phyloP scores from a whole-genome alignment of 73 alveolate species.

The Tetrahymena thermophila region DNA sequence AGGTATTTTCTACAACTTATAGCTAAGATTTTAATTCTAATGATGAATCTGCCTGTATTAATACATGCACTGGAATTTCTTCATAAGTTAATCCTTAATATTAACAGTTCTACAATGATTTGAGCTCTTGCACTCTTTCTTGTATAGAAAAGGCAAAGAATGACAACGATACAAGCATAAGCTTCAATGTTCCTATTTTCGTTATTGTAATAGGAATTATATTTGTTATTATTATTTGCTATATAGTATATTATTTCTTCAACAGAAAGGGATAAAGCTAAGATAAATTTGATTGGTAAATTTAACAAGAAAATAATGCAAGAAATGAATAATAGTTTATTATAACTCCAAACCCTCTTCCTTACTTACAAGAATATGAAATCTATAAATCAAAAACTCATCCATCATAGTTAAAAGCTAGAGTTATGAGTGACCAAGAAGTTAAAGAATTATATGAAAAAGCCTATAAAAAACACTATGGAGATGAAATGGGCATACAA shows the following conservation, averaged over 20 bases:
- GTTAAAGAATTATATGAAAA: background rate
- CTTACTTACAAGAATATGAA: background rate
- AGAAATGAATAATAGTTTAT: background rate
- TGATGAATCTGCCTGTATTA: background rate
- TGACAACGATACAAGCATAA: background rate
- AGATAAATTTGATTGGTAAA: background rate
- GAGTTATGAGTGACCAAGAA: background rate
- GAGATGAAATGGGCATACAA: background rate
- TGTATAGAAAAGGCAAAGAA: background rate
- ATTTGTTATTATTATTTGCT: background rate
- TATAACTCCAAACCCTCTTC: background rate
- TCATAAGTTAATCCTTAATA: background rate
- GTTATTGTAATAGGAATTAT: background rate
- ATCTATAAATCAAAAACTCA: background rate
- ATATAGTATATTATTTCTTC: background rate
- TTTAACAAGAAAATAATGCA: background rate
- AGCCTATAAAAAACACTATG: background rate
- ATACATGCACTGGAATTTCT: background rate
- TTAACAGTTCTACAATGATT: background rate
- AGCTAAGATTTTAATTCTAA: background rate
- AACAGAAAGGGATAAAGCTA: background rate
- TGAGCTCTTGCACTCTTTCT: background rate
- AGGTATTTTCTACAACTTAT: background rate
- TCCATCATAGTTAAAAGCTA: background rate
- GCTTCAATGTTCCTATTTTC: background rate